Evolutionary conservation across 805 yeast species (phyloP).

Genomic region (Candida boleticola): DNA sequence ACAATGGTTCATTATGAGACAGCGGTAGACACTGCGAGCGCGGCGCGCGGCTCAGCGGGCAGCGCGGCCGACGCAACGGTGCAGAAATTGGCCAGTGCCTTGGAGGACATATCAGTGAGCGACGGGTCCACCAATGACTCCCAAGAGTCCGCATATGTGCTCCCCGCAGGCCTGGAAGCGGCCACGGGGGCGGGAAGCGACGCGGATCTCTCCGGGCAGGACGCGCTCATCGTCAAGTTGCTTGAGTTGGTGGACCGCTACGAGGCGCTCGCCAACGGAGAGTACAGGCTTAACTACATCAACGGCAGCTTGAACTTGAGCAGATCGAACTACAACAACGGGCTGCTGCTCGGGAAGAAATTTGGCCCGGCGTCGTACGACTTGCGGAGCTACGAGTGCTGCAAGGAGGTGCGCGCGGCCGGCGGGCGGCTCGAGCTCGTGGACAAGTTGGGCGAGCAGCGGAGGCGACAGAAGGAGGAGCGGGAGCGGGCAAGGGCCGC

Average conservation of each 20-base stretch:
- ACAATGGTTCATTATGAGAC: not conserved
- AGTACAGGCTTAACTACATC: conserved; percentile 19
- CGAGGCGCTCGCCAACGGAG: conserved; percentile 20
- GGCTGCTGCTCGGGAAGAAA: conserved; percentile 16
- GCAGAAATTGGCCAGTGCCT: conserved; percentile 1
- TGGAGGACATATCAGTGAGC: conserved; percentile 11
- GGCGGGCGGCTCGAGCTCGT: conserved; percentile 6
- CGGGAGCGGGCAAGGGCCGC: conserved; percentile 3
- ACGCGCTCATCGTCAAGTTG: conserved; percentile 13
- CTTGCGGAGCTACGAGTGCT: conserved; percentile 26
- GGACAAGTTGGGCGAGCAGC: conserved; percentile 2
- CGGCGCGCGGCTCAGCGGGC: not conserved
- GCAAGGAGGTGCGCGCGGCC: conserved; percentile 15
- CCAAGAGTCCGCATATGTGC: not conserved
- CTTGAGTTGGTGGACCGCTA: conserved; percentile 34
- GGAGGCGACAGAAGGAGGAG: conserved; percentile 1
- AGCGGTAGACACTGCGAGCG: not conserved
- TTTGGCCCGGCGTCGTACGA: conserved; percentile 46
- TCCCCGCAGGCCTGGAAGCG: not conserved
- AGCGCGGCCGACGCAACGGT: not conserved
- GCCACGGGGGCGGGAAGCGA: too few species aligned
- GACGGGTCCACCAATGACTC: not conserved
- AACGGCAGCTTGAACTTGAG: conserved; percentile 42
- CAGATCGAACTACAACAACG: conserved; percentile 42
- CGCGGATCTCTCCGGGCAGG: not conserved